phyloP scores from a whole-genome alignment of 345 rosid genomes.

The Salix udensis region DNA sequence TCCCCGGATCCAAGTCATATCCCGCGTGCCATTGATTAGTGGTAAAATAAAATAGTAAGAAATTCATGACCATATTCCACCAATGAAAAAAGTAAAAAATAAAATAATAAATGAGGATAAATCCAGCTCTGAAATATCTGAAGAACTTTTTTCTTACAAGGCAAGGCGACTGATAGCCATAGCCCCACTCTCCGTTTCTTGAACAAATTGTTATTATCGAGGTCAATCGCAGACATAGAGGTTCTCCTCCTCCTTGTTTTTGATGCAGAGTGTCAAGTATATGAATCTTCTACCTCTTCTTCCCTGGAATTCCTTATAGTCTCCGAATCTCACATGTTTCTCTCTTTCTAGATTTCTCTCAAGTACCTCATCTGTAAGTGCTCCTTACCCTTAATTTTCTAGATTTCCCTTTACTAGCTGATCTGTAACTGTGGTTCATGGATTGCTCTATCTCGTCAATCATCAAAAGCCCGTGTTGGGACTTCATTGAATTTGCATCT shows the following conservation, averaged over 20 bases:
- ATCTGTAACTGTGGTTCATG: background rate
- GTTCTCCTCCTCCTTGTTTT: background rate
- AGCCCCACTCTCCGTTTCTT: background rate
- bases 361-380: background rate
- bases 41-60: no score
- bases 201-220: background rate
- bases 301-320: background rate
- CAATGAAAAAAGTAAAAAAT: no score
- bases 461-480: background rate
- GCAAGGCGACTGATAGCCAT: background rate
- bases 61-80: no score
- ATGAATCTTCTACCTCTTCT: background rate
- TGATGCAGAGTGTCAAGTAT: background rate
- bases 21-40: no score
- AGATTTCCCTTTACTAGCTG: background rate
- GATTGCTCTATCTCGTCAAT: background rate
- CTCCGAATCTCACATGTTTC: background rate
- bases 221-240: background rate
- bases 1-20: no score
- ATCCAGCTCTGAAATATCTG: no score
- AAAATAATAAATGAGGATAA: no score
- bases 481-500: constrained; percentile 1
- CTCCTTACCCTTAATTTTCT: background rate
- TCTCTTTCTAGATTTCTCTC: background rate
- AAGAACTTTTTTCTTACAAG: background rate